These are phyloP conservation scores for Vitis riparia DNA, from an alignment of 164 flowering plant species.

Conservation along the genomic window DNA sequence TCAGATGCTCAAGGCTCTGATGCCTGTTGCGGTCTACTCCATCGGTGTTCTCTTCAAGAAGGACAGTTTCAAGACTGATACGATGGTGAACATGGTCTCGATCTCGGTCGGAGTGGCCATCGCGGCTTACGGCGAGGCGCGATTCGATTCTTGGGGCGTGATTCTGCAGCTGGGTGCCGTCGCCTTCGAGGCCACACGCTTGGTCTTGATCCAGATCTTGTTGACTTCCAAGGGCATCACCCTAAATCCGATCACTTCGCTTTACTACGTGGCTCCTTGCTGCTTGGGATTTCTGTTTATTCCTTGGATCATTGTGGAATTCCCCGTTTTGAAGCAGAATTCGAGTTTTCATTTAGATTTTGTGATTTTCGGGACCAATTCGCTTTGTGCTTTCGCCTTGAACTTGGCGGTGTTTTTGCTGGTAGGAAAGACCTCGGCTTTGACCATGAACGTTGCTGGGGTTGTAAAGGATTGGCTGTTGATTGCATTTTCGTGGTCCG, in stretches of 20 bases:
- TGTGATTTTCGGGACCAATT: conserved; percentile 24
- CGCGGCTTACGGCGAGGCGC: conserved; percentile 34
- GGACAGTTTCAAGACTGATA: conserved; percentile 19
- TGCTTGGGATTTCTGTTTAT: conserved; percentile 25
- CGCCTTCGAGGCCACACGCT: conserved; percentile 28
- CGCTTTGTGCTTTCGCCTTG: conserved; percentile 32
- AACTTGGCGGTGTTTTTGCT: conserved; percentile 33
- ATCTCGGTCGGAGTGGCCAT: conserved; percentile 31
- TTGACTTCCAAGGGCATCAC: conserved; percentile 25
- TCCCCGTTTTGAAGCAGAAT: conserved; percentile 16
- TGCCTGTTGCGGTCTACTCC: conserved; percentile 38
- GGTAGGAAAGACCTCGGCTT: conserved; percentile 32
- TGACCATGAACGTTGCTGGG: conserved; percentile 29
- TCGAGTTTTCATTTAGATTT: conserved; percentile 30
- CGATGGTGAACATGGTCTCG: conserved; percentile 29
- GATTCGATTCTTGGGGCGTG: conserved; percentile 27
- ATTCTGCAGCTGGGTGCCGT: conserved; percentile 25
- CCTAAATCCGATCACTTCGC: conserved; percentile 30
- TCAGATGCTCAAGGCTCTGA: conserved; percentile 35
- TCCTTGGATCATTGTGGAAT: conserved; percentile 30
- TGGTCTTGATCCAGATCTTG: conserved; percentile 36
- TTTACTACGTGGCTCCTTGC: conserved; percentile 37
- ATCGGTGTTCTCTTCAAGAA: conserved; percentile 26
- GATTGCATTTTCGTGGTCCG: conserved; percentile 29
- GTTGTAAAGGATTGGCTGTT: conserved; percentile 34